A percentile compares a stretch with the other conserved stretches of the same genome.
Conservation (phyloP, 352 stramenopile genomes). For the Globisporangium orthogonon region DNA sequence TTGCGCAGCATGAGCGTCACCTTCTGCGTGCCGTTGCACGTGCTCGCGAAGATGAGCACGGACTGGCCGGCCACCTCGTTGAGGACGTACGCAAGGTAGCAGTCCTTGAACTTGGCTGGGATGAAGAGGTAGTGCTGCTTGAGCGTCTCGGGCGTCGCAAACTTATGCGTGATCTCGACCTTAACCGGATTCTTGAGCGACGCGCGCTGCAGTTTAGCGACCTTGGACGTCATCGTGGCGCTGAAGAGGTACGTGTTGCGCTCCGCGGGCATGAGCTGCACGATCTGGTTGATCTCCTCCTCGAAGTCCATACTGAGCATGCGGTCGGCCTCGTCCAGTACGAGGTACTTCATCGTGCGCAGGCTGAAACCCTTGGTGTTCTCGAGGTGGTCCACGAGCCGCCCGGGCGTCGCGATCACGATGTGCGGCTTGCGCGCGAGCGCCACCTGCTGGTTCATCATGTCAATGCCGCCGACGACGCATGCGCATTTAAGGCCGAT, state of each 20-base stretch:
- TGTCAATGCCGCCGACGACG: conserved; percentile 96
- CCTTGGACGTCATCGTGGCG: conserved; percentile 99
- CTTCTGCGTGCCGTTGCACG: conserved; percentile 95
- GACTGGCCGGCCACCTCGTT: conserved; percentile 97
- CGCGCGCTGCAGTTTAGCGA: conserved; percentile 96
- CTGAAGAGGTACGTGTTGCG: conserved; percentile 98
- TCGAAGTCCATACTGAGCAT: conserved; percentile 98
- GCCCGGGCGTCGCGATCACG: conserved; percentile 91
- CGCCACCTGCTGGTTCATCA: conserved; percentile 96
- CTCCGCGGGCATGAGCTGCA: conserved; percentile 92
- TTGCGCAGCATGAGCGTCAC: conserved; percentile 97
- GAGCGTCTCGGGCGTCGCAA: conserved; percentile 96
- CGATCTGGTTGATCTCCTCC: conserved; percentile 98
- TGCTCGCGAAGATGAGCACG: conserved; percentile 98
- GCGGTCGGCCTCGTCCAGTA: conserved; percentile 93
- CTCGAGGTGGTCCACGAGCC: conserved; percentile 93
- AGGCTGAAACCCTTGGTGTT: conserved; percentile 96
- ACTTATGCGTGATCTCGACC: conserved; percentile 97
- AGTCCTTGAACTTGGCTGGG: conserved; percentile 99
- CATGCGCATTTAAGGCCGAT: conserved; percentile 92
- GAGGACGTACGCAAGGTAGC: conserved; percentile 97
- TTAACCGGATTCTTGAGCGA: conserved; percentile 95
- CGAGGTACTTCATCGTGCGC: conserved; percentile 86
- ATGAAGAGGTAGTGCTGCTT: conserved; percentile 99
- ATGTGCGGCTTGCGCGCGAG: conserved; percentile 96